These are phyloP conservation scores for Xylariaceae sp. DNA, from an alignment of 2,329 filamentous ascomycete genomes.

Conservation along the genomic window DNA sequence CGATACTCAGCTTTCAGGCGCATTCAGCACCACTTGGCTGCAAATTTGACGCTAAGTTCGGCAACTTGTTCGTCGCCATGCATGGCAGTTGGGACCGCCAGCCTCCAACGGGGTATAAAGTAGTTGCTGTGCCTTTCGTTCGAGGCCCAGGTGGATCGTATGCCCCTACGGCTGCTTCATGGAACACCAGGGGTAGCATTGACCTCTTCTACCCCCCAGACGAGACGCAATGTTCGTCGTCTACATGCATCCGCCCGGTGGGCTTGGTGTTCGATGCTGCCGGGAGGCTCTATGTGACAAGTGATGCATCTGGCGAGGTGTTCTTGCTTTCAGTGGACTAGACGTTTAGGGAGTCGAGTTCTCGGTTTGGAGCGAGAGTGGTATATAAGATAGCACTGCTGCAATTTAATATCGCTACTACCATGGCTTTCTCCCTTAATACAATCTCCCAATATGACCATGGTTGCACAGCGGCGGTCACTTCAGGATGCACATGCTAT, in stretches of 20 bases:
- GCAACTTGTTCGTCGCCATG: constrained; percentile 65
- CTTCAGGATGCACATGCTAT: too few relatives aligned
- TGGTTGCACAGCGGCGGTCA: too few relatives aligned
- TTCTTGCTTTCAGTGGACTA: constrained; percentile 34
- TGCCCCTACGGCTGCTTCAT: constrained; percentile 38
- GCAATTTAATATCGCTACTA: too few relatives aligned
- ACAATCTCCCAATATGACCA: too few relatives aligned
- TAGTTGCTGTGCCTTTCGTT: constrained; percentile 45
- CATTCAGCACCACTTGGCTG: constrained; percentile 71
- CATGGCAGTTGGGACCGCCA: constrained; percentile 62
- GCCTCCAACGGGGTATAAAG: constrained; percentile 46
- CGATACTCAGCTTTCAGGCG: constrained; percentile 59
- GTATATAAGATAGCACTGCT: too few relatives aligned
- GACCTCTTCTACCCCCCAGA: constrained; percentile 58
- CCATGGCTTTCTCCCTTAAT: too few relatives aligned
- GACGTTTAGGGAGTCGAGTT: too few relatives aligned
- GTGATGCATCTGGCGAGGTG: constrained; percentile 59
- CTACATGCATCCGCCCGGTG: constrained; percentile 58
- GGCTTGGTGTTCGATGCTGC: constrained; percentile 50
- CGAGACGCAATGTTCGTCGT: constrained; percentile 51
- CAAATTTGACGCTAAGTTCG: constrained; percentile 63
- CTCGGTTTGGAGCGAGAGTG: too few relatives aligned
- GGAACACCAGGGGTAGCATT: constrained; percentile 50
- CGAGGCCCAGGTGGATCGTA: constrained; percentile 39
- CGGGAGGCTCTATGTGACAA: constrained; percentile 61